Base-by-base conservation (phyloP, 2,329 filamentous ascomycete genomes). In the Aphanoascus verrucosus region DNA sequence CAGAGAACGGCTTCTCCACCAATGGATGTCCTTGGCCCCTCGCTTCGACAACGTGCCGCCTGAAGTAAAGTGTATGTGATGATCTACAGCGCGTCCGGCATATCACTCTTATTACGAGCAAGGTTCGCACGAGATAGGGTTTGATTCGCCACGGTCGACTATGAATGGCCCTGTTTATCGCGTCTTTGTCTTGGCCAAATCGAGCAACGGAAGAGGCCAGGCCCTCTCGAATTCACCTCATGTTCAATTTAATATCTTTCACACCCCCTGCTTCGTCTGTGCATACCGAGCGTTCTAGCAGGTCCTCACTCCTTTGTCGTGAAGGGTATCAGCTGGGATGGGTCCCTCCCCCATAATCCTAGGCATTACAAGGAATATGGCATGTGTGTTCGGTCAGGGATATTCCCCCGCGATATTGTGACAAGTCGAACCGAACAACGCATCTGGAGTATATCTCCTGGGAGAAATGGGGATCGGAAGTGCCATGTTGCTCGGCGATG, bases 61-160 rank as follows among this genome's bases (percentile, higher is more conserved):
- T 40, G 50, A 52, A 52, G 42, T 45, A 52, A 52, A 44, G 42
- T 31, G 20, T 52, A 52, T 32, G 50, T 46, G 50, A 52, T 42
- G 50, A 52, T 52, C 50, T 38, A 46, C 50, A 41, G 15, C 35
- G 42, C 50, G 40, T 45, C 41, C 42, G 50, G 32, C 42, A 52
- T 45, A 46, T 45, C 41, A 23, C 50, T 31, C 43, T 52, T 45
- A 46, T 31, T 38, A 37, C 43, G 42, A 35, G 31, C 50, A 52
- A 52, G 50, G 50, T 52, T 46, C 31, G 23, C 19, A 17, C 19
- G 14, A 40, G 19, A 52, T 46, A 43, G 34, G 31, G 31, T 52
- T 45, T 52, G 41, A 52, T 52, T 52, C 43, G 50, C 41, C 42
- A 45, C 19, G 38, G 38, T 17, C n/a, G 9, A 11, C 35, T 17